A percentile compares a stretch with the other conserved stretches of the same genome.
phyloP scores from a whole-genome alignment of 73 alveolate genomes.

The Tetrahymena borealis region DNA sequence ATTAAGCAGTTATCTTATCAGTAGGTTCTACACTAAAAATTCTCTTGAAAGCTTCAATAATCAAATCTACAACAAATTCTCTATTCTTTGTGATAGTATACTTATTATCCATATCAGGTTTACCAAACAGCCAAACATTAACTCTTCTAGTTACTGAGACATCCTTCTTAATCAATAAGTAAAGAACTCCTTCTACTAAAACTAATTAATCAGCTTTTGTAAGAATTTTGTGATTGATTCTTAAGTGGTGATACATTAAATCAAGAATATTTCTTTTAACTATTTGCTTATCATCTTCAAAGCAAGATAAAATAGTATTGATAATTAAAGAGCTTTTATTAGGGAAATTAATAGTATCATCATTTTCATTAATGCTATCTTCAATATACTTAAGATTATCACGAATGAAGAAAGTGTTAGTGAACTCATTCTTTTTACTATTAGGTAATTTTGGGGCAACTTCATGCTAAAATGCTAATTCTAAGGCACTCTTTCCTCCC shows the following conservation, averaged over 20 bases:
- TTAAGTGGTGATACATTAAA: slow-evolving; percentile 34
- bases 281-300: slow-evolving; percentile 38
- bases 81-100: slow-evolving; percentile 6
- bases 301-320: slow-evolving; percentile 8
- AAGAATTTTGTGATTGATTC: background rate
- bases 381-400: slow-evolving; percentile 1
- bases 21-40: slow-evolving; percentile 9
- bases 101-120: slow-evolving; percentile 49
- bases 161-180: slow-evolving; percentile 28
- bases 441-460: background rate
- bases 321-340: slow-evolving; percentile 4
- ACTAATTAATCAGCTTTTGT: background rate
- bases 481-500: background rate
- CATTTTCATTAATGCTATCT: slow-evolving; percentile 26
- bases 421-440: background rate
- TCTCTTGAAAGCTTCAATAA: slow-evolving; percentile 23
- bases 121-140: slow-evolving; percentile 41
- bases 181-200: slow-evolving; percentile 26
- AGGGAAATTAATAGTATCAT: slow-evolving; percentile 20
- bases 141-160: slow-evolving; percentile 46
- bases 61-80: background rate
- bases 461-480: background rate
- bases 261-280: slow-evolving; percentile 31
- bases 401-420: background rate
- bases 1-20: slow-evolving; percentile 13